These are phyloP conservation scores for Cubamyces lactineus DNA, from an alignment of 768 basidiomycete genomes.

Conservation along the genomic window DNA sequence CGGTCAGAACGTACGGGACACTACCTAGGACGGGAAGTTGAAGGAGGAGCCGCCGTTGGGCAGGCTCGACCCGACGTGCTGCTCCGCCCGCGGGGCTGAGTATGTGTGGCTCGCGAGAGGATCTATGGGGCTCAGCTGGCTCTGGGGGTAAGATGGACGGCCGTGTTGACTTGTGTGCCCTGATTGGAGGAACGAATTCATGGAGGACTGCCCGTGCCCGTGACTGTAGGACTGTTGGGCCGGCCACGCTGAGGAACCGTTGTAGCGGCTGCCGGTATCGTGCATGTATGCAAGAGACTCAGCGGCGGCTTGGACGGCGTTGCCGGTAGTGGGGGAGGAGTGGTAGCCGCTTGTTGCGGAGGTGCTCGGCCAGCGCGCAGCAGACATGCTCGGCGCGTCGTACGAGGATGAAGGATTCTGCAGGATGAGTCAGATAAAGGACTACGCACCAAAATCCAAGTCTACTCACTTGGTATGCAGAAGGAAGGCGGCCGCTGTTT, in stretches of 20 bases:
- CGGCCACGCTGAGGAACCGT: not conserved
- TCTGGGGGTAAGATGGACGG: constrained; percentile 6
- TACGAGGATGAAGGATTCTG: constrained; percentile 1
- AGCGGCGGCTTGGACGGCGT: constrained; percentile 19
- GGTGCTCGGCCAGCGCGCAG: constrained; percentile 17
- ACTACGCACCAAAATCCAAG: not conserved
- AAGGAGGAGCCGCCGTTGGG: constrained; percentile 7
- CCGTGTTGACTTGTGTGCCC: constrained; percentile 1
- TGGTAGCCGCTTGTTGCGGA: constrained; percentile 17
- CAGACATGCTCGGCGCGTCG: constrained; percentile 8
- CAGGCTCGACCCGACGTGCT: constrained; percentile 12
- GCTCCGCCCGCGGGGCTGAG: constrained; percentile 10
- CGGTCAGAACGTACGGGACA: too few species aligned
- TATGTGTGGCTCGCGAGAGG: constrained; percentile 11
- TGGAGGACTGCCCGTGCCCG: constrained; percentile 3
- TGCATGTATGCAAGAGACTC: constrained; percentile 27
- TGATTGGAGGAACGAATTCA: not conserved
- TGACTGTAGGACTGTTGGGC: constrained; percentile 4
- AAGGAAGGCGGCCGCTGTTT: constrained; percentile 10
- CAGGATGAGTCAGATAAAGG: not conserved
- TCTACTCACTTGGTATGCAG: constrained; percentile 19
- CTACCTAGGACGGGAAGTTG: constrained; percentile 11
- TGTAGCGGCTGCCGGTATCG: constrained; percentile 17
- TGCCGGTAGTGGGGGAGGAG: not conserved
- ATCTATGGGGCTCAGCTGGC: constrained; percentile 3